Evolutionary conservation across 192 early-diverging fungal genomes (phyloP), one percentile per base, ranked within the genome.

Genomic region (Coemansia sp.): DNA sequence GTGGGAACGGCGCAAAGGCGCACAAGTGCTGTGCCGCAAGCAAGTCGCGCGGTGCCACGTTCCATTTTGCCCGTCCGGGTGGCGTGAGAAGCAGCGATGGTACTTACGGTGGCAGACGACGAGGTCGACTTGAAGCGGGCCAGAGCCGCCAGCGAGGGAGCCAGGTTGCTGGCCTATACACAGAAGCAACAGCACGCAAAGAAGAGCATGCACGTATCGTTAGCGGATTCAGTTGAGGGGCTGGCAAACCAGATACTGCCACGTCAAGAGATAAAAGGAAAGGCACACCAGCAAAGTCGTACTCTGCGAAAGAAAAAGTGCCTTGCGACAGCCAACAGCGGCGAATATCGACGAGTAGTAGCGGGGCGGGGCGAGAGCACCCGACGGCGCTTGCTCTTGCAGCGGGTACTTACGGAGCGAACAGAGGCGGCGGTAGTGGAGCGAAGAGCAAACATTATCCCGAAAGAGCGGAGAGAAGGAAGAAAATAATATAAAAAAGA

Each of bases 81-180:
- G 51, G 51, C 51, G 51, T 54, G 51, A 27, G 51, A 54, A 31
- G 32, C 32, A 27, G 27, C 51, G 2, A n/a, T 32, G 27, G 0
- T 61, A 85, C 89, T 94, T 96, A 74, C 70, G 3, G 73, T 60
- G n/a, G 76, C 73, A 39, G 76, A 74, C 12, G 78, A 67, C 12
- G 78, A 67, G 39, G 83, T 84, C 61, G 83, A 84, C 83, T 84
- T 84, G 83, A 77, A 80, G 68, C 83, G 83, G 38, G 78, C 78
- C 19, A 77, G 74, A 40, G 74, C 77, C 9, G 74, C 67, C 22
- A 80, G 61, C 15, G 76, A 65, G 10, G 82, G 69, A 38, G 67
- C 64, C 42, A 76, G 54, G 56, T 63, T 65, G 79, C 32, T 71
- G 65, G 71, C 75, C 75, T 77, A 83, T 20, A 64, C 41, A 24